Evolutionary conservation across 2,329 filamentous ascomycete genomes (phyloP).

Genomic region (Penicillium sp.): DNA sequence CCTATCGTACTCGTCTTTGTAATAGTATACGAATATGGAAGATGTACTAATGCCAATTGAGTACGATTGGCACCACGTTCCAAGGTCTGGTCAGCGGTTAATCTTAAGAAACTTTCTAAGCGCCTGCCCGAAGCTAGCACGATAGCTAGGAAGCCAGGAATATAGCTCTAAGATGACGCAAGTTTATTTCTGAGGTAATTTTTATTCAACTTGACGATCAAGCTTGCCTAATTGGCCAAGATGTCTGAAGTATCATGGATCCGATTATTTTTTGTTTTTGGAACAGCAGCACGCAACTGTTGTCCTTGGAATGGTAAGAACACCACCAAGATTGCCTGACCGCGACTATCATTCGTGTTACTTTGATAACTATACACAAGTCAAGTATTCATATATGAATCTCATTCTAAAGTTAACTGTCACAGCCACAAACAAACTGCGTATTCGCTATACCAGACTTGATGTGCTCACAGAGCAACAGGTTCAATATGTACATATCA

Average conservation of each 20-base stretch:
- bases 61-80: not conserved
- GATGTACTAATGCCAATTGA: not conserved
- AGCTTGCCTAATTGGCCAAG: not conserved
- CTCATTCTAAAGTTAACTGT: not conserved
- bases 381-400: not conserved
- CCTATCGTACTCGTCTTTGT: no score
- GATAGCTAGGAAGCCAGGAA: not conserved
- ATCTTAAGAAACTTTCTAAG: not conserved
- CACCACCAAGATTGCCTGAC: not conserved
- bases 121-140: not conserved
- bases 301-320: not conserved
- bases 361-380: not conserved
- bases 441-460: conserved; percentile 19
- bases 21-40: no score
- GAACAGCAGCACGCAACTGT: not conserved
- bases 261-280: not conserved
- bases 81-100: not conserved
- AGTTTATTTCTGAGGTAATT: not conserved
- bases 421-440: not conserved
- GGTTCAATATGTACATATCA: conserved; percentile 25
- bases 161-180: not conserved
- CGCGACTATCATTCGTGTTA: not conserved
- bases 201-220: not conserved
- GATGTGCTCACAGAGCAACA: conserved; percentile 16
- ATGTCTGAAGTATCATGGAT: not conserved